These are phyloP conservation scores for Fusarium praegraminearum DNA, from an alignment of 2,329 filamentous ascomycete species.

Conservation along the genomic window DNA sequence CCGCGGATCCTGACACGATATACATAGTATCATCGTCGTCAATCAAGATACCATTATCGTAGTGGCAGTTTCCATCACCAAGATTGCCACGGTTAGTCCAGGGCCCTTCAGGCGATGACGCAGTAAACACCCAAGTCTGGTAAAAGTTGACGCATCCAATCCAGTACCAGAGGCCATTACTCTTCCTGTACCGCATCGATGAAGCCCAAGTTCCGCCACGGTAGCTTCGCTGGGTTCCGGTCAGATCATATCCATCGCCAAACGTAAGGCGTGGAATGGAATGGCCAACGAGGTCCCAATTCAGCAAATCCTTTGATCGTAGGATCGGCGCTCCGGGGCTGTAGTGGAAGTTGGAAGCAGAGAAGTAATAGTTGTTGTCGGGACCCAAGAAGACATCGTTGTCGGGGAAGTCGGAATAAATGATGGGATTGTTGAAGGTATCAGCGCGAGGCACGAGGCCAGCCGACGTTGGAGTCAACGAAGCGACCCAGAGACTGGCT, in stretches of 20 bases:
- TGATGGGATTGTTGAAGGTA: slow-evolving; percentile 59
- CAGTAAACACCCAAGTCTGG: slow-evolving; percentile 66
- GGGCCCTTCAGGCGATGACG: slow-evolving; percentile 55
- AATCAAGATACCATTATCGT: slow-evolving; percentile 68
- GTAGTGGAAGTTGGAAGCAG: slow-evolving; percentile 68
- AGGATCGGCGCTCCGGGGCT: slow-evolving; percentile 68
- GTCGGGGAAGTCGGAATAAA: slow-evolving; percentile 68
- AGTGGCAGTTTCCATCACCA: slow-evolving; percentile 60
- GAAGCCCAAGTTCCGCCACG: slow-evolving; percentile 68
- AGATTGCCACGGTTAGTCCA: slow-evolving; percentile 57
- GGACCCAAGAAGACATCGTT: slow-evolving; percentile 65
- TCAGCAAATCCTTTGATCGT: slow-evolving; percentile 66
- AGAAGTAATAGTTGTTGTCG: slow-evolving; percentile 65
- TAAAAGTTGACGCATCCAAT: slow-evolving; percentile 65
- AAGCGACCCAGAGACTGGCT: not conserved
- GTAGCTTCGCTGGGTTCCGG: slow-evolving; percentile 57
- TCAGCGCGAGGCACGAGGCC: slow-evolving; percentile 10
- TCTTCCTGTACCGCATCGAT: slow-evolving; percentile 63
- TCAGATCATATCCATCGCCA: slow-evolving; percentile 62
- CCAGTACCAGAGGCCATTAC: slow-evolving; percentile 66
- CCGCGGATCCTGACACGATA: slow-evolving; percentile 64
- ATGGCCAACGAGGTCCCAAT: slow-evolving; percentile 62
- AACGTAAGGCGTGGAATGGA: slow-evolving; percentile 60
- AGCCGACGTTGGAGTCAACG: not conserved
- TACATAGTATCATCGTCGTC: slow-evolving; percentile 71